phyloP scores from a whole-genome alignment of 176 grass and related monocot species.

The Phragmites australis region DNA sequence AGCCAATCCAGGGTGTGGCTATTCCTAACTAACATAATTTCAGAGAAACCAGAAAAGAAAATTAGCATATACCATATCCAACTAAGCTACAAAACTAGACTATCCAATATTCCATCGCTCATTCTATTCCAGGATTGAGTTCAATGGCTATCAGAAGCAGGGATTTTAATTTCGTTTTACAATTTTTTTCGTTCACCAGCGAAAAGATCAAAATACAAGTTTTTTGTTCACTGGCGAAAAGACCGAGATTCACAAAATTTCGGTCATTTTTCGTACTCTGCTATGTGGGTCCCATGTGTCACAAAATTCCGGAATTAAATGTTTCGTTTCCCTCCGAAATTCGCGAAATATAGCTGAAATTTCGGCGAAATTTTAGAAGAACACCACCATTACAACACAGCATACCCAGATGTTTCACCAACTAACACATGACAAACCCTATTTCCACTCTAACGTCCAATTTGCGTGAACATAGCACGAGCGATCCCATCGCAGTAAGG shows the following conservation, averaged over 20 bases:
- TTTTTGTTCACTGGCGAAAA: too few relatives aligned
- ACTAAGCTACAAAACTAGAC: not conserved
- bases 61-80: not conserved
- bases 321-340: too few relatives aligned
- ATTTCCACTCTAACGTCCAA: conserved; percentile 7
- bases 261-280: too few relatives aligned
- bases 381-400: not conserved
- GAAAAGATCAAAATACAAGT: too few relatives aligned
- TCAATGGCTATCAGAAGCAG: conserved; percentile 9
- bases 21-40: conserved; percentile 7
- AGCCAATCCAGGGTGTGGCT: not conserved
- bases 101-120: not conserved
- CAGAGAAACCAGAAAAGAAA: conserved; percentile 23
- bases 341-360: too few relatives aligned
- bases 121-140: not conserved
- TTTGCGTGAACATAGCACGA: conserved; percentile 18
- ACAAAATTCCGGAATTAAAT: too few relatives aligned
- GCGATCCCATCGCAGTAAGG: not conserved
- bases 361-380: too few relatives aligned
- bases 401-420: not conserved
- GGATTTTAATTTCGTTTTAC: too few relatives aligned
- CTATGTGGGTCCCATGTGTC: too few relatives aligned
- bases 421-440: not conserved
- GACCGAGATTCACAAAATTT: too few relatives aligned
- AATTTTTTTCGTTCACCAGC: too few relatives aligned